phyloP scores from a whole-genome alignment of 495 filamentous ascomycete genomes.

The Penicillium canariense region DNA sequence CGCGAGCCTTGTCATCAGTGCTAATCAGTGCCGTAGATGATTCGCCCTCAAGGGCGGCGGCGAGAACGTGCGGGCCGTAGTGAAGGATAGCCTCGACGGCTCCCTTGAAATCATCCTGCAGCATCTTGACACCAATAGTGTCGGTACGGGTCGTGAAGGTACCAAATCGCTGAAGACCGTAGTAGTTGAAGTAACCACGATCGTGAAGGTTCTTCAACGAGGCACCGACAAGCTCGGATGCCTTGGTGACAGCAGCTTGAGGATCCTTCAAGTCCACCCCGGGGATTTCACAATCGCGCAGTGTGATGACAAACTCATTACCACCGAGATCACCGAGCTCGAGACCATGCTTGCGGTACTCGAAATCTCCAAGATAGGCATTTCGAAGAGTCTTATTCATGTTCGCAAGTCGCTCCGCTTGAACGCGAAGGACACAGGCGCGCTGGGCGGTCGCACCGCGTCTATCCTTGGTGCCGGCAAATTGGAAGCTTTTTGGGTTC shows the following conservation, averaged over 20 bases:
- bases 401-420: conserved; percentile 57
- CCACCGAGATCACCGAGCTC: conserved; percentile 79
- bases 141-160: conserved; percentile 80
- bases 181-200: conserved; percentile 93
- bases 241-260: conserved; percentile 37
- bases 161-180: conserved; percentile 90
- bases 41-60: conserved; percentile 40
- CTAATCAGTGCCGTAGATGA: conserved; percentile 44
- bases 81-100: conserved; percentile 72
- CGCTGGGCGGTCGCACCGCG: conserved; percentile 86
- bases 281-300: conserved; percentile 74
- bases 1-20: conserved; percentile 72
- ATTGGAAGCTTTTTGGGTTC: conserved; percentile 68
- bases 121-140: conserved; percentile 74
- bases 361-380: conserved; percentile 72
- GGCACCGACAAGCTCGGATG: conserved; percentile 53
- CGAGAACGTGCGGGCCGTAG: conserved; percentile 56
- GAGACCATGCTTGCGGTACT: conserved; percentile 65
- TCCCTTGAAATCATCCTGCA: conserved; percentile 74
- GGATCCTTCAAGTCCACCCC: conserved; percentile 42
- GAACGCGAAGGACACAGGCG: conserved; percentile 66
- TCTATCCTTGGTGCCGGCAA: conserved; percentile 92
- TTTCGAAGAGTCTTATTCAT: conserved; percentile 62
- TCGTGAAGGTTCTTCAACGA: conserved; percentile 54
- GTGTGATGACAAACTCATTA: conserved; percentile 88